Percentiles rank a stretch among this genome's conserved stretches.
Evolutionary conservation across 1,284 basidiomycete genomes (phyloP).

Genomic region (Trichosporon coremiiforme): DNA sequence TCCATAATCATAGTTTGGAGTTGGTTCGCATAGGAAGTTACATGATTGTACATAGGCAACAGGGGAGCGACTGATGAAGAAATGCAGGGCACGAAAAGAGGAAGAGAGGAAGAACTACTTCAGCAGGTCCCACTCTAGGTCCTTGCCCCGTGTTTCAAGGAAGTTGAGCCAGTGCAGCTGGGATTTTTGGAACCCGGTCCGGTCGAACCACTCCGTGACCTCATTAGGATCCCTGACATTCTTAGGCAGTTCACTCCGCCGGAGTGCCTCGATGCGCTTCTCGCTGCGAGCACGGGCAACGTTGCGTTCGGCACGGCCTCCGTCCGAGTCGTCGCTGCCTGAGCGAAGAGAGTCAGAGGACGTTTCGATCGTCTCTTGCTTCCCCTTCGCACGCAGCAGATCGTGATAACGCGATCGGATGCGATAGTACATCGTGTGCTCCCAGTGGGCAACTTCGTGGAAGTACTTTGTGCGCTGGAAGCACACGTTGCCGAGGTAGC

Average conservation of each 20-base stretch:
- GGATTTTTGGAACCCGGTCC: conserved; percentile 64
- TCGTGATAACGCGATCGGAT: conserved; percentile 39
- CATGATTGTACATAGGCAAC: not conserved
- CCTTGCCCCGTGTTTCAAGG: not conserved
- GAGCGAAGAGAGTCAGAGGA: not conserved
- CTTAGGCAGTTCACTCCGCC: conserved; percentile 31
- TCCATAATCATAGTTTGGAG: not conserved
- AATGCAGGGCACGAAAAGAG: no score
- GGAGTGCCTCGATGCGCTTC: conserved; percentile 31
- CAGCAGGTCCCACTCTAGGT: not conserved
- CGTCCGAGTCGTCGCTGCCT: conserved; percentile 34
- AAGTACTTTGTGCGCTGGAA: conserved; percentile 18
- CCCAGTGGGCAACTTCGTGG: conserved; percentile 53
- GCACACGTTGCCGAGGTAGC: conserved; percentile 16
- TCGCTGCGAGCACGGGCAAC: conserved; percentile 18
- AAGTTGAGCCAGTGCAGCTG: conserved; percentile 6
- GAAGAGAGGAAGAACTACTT: not conserved
- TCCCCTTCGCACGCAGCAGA: conserved; percentile 37
- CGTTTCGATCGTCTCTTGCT: not conserved
- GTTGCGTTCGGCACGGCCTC: conserved; percentile 29
- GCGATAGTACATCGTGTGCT: conserved; percentile 38
- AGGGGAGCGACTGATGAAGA: not conserved
- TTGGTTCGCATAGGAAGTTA: conserved; percentile 5
- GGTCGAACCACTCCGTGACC: conserved; percentile 78
- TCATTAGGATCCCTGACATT: conserved; percentile 65